Evolutionary conservation across 305 asterid species (phyloP), one percentile per base, ranked within the genome.

Genomic region (Rubia balearica): DNA sequence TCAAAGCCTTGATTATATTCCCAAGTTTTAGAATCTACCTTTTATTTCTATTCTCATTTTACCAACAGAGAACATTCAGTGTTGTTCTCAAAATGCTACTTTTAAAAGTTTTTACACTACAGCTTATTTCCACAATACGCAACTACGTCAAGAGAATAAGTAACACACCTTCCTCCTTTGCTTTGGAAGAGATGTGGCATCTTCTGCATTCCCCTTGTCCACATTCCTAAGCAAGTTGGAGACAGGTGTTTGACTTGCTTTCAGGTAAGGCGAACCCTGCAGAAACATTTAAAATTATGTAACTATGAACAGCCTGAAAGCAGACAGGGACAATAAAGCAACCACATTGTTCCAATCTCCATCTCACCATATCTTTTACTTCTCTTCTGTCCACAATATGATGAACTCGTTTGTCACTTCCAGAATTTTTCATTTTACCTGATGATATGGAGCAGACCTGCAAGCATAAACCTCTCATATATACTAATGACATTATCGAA

Each of bases 151-250:
- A 76, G 33, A 40, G 71, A 62, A 49, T 33, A 17, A 51, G 60
- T 38, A 61, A 9, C 86, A 77, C 73, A 95, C 99, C 99, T 95
- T 91, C 85, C 90, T 82, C 80, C 97, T 86, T 72, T 82, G 96
- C 83, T 88, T 85, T 36, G 98, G 87, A 75, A 88, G 79, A 83
- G 75, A 80, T 60, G 76, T 61, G 33, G 68, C 77, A 79, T 71
- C 79, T 73, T 85, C 89, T 48, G 80, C 61, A 70, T 87, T 89
- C 72, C 73, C 86, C 75, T 88, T 86, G 69, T 89, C 97, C 55
- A 71, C 93, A 63, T 85, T 89, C 80, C 86, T 88, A 74, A 88
- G 72, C 86, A 86, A 33, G 75, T 82, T 87, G 72, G 99, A 78
- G 76, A 88, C 90, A 57, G 98, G 99, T 69, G 91, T 82, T 77